A percentile compares a stretch with the other conserved stretches of the same genome.
phyloP scores from a whole-genome alignment of 371 early-diverging fungal genomes.

The Dichotomocladium elegans region DNA sequence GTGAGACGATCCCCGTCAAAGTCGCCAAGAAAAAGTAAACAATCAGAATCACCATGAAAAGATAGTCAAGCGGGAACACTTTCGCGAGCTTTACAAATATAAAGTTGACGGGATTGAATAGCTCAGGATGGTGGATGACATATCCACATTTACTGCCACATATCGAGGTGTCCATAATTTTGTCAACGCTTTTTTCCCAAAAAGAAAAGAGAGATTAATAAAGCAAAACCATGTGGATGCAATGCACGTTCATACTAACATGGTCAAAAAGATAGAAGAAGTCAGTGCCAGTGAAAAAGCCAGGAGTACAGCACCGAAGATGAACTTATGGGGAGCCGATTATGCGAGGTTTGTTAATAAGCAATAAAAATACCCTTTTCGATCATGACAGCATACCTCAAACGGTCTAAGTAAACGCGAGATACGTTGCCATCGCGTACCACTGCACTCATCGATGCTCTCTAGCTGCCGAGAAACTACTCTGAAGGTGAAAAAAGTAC shows the following conservation, averaged over 20 bases:
- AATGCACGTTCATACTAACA: slow-evolving; percentile 37
- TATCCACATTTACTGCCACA: slow-evolving; percentile 70
- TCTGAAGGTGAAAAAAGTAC: slow-evolving; percentile 8
- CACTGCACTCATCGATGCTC: slow-evolving; percentile 27
- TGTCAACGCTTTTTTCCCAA: slow-evolving; percentile 39
- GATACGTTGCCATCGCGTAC: slow-evolving; percentile 25
- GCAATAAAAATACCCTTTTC: background rate
- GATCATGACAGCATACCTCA: no score
- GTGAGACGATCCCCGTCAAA: slow-evolving; percentile 51
- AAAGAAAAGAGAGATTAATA: no score
- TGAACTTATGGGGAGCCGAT: background rate
- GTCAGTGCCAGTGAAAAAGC: slow-evolving; percentile 30
- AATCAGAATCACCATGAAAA: slow-evolving; percentile 59
- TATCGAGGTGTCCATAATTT: slow-evolving; percentile 49
- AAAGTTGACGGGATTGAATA: slow-evolving; percentile 63
- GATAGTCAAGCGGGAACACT: slow-evolving; percentile 60
- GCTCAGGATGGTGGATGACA: slow-evolving; percentile 50
- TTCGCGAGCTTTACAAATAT: slow-evolving; percentile 53
- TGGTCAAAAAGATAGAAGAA: slow-evolving; percentile 52
- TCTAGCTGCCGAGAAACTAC: slow-evolving; percentile 27
- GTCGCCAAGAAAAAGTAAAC: slow-evolving; percentile 61
- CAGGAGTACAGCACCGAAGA: slow-evolving; percentile 31
- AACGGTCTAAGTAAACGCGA: slow-evolving; percentile 29
- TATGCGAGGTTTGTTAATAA: background rate
- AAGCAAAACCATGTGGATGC: background rate